Percentiles rank a stretch among this genome's conserved stretches.
phyloP scores from a whole-genome alignment of 164 flowering plant genomes.

The Tetrastigma voinierianum region DNA sequence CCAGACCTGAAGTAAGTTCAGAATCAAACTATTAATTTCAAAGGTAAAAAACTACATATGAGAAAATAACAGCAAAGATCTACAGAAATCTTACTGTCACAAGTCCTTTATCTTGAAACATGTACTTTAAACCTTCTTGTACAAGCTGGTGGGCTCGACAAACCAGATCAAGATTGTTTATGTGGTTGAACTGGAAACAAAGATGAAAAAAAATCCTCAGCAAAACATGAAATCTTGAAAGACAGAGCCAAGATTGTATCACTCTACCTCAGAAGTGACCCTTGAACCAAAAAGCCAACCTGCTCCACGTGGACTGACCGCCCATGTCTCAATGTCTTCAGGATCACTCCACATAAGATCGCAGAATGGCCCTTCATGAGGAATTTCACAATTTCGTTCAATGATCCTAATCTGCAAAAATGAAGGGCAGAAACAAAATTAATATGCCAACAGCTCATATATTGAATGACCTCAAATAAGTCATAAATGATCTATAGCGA shows the following conservation, averaged over 20 bases:
- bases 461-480: no score
- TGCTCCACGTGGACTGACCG: constrained; percentile 99
- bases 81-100: constrained; percentile 67
- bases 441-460: no score
- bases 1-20: constrained; percentile 75
- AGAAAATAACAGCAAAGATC: not conserved
- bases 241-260: not conserved
- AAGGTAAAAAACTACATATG: no score
- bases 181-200: constrained; percentile 82
- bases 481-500: no score
- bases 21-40: not conserved
- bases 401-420: constrained; percentile 79
- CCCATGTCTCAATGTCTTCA: constrained; percentile 99
- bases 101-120: constrained; percentile 99
- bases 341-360: constrained; percentile 99
- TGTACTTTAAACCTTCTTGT: constrained; percentile 98
- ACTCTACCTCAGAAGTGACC: constrained; percentile 87
- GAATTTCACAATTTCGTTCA: constrained; percentile 95
- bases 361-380: constrained; percentile 99
- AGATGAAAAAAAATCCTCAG: not conserved
- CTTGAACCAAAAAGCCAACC: constrained; percentile 99
- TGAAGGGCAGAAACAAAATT: not conserved
- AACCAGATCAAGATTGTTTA: constrained; percentile 91
- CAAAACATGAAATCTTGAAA: not conserved
- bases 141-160: constrained; percentile 99